Conservation (phyloP, 2,329 filamentous ascomycete genomes). For the Diaporthe citriasiana region DNA sequence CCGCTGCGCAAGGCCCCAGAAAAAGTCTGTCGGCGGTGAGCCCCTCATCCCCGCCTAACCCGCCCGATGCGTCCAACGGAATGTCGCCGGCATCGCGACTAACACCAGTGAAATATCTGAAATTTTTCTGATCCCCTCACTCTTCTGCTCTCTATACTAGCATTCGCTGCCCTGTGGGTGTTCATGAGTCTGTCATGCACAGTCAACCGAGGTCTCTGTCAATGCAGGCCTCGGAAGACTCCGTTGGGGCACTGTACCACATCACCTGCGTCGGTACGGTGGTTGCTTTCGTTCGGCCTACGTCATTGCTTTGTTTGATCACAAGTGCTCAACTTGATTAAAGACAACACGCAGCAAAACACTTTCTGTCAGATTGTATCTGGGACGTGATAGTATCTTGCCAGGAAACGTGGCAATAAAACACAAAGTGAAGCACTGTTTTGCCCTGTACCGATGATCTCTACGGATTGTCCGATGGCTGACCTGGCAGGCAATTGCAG, state of each 20-base stretch:
- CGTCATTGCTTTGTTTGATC: background rate
- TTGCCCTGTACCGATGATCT: background rate
- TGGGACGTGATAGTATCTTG: background rate
- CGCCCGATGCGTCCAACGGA: slow-evolving; percentile 17
- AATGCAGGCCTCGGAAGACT: background rate
- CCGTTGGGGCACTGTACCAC: slow-evolving; percentile 3
- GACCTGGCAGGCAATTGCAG: slow-evolving; percentile 13
- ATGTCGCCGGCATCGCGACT: slow-evolving; percentile 20
- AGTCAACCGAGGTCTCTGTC: background rate
- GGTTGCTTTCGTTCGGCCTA: background rate
- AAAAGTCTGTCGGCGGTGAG: slow-evolving; percentile 32
- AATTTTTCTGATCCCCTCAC: background rate
- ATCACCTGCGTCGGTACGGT: slow-evolving; percentile 6
- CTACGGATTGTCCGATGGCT: slow-evolving; percentile 20
- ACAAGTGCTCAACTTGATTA: background rate
- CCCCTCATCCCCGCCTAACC: slow-evolving; percentile 14
- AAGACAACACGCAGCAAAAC: too few relatives aligned
- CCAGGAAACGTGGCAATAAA: background rate
- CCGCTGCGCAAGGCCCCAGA: slow-evolving; percentile 25
- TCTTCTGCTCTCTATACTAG: background rate
- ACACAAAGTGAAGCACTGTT: background rate
- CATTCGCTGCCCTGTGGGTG: background rate
- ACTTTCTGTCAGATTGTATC: too few relatives aligned
- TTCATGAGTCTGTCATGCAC: background rate
- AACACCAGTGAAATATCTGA: slow-evolving; percentile 1